phyloP scores from a whole-genome alignment of 2,329 filamentous ascomycete genomes.

The Fusarium hainanense region DNA sequence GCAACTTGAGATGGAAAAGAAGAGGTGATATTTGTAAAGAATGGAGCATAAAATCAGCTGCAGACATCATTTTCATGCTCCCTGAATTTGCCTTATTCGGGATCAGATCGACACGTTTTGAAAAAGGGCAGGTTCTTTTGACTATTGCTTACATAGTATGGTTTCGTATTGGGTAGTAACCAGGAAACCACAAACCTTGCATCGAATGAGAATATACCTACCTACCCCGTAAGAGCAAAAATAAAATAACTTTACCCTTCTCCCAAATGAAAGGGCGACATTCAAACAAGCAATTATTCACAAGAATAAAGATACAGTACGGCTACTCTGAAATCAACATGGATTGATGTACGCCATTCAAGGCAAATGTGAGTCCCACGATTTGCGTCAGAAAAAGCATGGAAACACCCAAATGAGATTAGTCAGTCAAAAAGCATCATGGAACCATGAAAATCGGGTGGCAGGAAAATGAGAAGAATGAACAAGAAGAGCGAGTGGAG shows the following conservation, averaged over 20 bases:
- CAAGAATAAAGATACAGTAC: not conserved
- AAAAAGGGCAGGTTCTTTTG: slow-evolving; percentile 17
- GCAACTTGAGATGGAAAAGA: slow-evolving; percentile 12
- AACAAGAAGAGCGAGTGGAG: slow-evolving; percentile 47
- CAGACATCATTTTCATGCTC: slow-evolving; percentile 18
- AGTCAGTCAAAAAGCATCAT: slow-evolving; percentile 20
- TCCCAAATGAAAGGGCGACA: not conserved
- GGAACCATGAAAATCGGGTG: slow-evolving; percentile 29
- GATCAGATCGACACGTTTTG: slow-evolving; percentile 33
- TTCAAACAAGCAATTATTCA: not conserved
- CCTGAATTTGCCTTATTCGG: slow-evolving; percentile 21
- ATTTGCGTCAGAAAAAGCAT: slow-evolving; percentile 1
- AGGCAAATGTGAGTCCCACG: not conserved
- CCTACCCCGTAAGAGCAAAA: not conserved
- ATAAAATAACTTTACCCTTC: not conserved
- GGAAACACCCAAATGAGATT: not conserved
- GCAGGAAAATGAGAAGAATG: slow-evolving; percentile 31
- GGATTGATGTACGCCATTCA: not conserved
- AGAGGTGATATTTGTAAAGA: slow-evolving; percentile 16
- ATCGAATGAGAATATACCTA: not conserved
- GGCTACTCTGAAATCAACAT: not conserved
- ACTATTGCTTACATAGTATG: not conserved
- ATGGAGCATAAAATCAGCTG: not conserved
- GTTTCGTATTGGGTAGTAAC: slow-evolving; percentile 40
- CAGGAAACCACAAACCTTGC: slow-evolving; percentile 9